Evolutionary conservation across 2,329 filamentous ascomycete species (phyloP).

Genomic region (Myriosclerotinia scirpicola): DNA sequence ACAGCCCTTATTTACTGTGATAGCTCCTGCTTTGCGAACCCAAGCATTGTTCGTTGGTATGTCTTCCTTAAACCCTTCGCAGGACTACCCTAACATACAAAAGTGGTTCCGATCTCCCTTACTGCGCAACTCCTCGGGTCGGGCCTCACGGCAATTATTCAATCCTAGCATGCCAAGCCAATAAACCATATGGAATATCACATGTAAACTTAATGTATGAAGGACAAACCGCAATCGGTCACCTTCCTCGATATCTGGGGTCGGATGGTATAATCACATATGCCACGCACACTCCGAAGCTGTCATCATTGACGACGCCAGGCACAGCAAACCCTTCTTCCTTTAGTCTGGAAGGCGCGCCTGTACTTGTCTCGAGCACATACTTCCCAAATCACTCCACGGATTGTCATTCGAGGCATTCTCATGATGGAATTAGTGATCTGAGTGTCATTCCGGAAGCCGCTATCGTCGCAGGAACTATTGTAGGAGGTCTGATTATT

Average conservation of each 20-base stretch:
- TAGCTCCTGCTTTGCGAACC: slow-evolving; percentile 24
- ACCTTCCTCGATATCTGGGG: slow-evolving; percentile 26
- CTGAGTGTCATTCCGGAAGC: neutral
- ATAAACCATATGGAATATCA: slow-evolving; percentile 11
- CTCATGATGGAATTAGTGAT: neutral
- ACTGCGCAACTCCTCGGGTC: slow-evolving; percentile 25
- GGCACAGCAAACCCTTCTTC: neutral
- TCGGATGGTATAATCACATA: slow-evolving; percentile 26
- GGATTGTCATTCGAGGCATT: neutral
- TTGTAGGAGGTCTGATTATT: slow-evolving; percentile 7
- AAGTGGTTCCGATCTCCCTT: slow-evolving; percentile 24
- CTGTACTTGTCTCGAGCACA: neutral
- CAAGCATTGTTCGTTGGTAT: slow-evolving; percentile 27
- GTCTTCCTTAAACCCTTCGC: neutral
- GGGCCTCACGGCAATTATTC: slow-evolving; percentile 24
- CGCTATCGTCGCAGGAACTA: neutral
- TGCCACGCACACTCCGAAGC: slow-evolving; percentile 20
- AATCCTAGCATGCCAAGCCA: slow-evolving; percentile 25
- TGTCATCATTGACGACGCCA: neutral
- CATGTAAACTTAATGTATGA: slow-evolving; percentile 12
- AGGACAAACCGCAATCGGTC: slow-evolving; percentile 25
- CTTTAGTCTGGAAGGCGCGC: neutral
- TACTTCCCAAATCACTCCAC: neutral
- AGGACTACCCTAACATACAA: neutral
- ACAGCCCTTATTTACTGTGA: slow-evolving; percentile 22